A percentile compares a stretch with the other conserved stretches of the same genome.
phyloP scores from a whole-genome alignment of 257 asterid genomes.

The Fraxinus excelsior region DNA sequence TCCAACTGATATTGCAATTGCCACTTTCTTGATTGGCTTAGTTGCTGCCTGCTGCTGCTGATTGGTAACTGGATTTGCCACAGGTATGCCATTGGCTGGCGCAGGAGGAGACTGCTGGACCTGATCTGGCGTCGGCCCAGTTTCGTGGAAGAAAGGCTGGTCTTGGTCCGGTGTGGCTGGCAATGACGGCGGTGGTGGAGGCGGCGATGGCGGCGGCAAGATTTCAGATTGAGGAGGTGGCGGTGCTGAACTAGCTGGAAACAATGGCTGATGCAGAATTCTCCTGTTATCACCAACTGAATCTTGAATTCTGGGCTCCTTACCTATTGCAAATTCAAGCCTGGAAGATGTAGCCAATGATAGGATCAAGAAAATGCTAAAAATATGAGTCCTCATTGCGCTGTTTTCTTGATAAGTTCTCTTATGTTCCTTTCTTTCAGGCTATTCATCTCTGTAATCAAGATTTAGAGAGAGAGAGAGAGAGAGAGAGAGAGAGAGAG shows the following conservation, averaged over 20 bases:
- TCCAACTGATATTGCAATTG: constrained; percentile 60
- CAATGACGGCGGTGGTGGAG: constrained; percentile 2
- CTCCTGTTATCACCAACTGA: constrained; percentile 48
- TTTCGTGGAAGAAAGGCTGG: constrained; percentile 89
- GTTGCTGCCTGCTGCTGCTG: constrained; percentile 20
- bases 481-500: not conserved
- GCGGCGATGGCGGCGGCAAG: constrained; percentile 39
- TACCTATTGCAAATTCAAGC: constrained; percentile 19
- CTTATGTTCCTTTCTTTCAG: constrained; percentile 37
- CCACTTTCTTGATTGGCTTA: constrained; percentile 58
- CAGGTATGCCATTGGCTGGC: constrained; percentile 41
- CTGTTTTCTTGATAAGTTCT: constrained; percentile 10
- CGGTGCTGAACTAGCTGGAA: constrained; percentile 57
- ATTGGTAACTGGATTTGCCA: constrained; percentile 40
- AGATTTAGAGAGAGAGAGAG: constrained; percentile 8
- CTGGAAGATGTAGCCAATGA: constrained; percentile 22
- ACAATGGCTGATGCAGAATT: constrained; percentile 84
- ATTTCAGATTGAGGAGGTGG: constrained; percentile 23
- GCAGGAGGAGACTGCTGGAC: constrained; percentile 52
- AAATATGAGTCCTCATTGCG: constrained; percentile 50
- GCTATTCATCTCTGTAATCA: constrained; percentile 49
- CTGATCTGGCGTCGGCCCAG: constrained; percentile 65
- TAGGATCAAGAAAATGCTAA: constrained; percentile 40
- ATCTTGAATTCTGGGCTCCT: constrained; percentile 20
- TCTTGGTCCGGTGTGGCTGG: constrained; percentile 54